Evolutionary conservation across 805 yeast species (phyloP).

Genomic region (Starmerella lactis-condensi): DNA sequence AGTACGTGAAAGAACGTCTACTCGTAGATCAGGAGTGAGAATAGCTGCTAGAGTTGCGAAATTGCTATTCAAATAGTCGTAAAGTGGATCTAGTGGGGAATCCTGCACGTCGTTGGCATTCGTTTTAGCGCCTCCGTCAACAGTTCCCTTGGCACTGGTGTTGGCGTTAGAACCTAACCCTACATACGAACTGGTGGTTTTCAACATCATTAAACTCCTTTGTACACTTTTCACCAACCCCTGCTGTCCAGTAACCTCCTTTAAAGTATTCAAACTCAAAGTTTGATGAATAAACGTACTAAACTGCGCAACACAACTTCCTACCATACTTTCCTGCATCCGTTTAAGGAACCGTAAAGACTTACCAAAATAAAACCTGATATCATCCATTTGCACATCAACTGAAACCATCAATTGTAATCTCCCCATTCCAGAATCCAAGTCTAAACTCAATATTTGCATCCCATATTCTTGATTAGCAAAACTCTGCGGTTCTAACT

Average conservation of each 20-base stretch:
- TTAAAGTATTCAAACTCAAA: conserved; percentile 38
- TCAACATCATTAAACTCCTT: conserved; percentile 19
- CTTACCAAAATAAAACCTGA: conserved; percentile 61
- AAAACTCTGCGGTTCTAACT: conserved; percentile 43
- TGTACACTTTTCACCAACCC: conserved; percentile 10
- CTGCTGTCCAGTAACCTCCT: conserved; percentile 25
- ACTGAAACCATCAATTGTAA: conserved; percentile 48
- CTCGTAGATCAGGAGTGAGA: conserved; percentile 36
- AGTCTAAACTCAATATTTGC: conserved; percentile 36
- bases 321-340: conserved; percentile 46
- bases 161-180: conserved; percentile 14
- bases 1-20: conserved; percentile 53
- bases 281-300: conserved; percentile 41
- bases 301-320: conserved; percentile 56
- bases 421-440: conserved; percentile 46
- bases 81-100: conserved; percentile 55
- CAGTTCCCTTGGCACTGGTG: not conserved
- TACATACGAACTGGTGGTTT: no score
- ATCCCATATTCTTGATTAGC: conserved; percentile 43
- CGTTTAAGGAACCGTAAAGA: conserved; percentile 48
- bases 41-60: conserved; percentile 43
- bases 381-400: conserved; percentile 65
- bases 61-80: conserved; percentile 54
- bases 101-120: conserved; percentile 45
- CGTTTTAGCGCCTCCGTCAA: conserved; percentile 4